A percentile compares a stretch with the other conserved stretches of the same genome.
phyloP scores from a whole-genome alignment of 1,139 yeast species.

The Pichia sp. region DNA sequence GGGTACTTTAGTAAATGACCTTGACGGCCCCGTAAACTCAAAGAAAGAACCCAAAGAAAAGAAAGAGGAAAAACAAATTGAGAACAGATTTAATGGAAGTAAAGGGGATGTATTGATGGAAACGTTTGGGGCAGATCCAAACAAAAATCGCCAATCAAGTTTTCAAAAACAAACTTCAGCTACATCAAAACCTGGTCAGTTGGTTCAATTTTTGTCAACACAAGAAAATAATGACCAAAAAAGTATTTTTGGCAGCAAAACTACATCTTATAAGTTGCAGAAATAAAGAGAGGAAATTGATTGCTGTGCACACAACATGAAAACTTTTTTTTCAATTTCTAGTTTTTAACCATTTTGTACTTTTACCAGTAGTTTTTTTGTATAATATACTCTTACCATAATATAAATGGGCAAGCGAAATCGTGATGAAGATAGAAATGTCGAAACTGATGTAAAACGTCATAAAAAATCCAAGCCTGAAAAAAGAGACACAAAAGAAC shows the following conservation, averaged over 20 bases:
- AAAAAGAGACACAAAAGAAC: slow-evolving; percentile 4
- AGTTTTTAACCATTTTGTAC: neutral
- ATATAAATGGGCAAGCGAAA: slow-evolving; percentile 7
- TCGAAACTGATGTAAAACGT: slow-evolving; percentile 8
- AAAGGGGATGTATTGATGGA: slow-evolving; percentile 21
- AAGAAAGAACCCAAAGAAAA: slow-evolving; percentile 32
- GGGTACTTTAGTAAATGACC: slow-evolving; percentile 14
- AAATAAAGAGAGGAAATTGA: neutral
- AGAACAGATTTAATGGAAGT: neutral
- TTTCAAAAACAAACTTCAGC: neutral
- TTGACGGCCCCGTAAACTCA: slow-evolving; percentile 31
- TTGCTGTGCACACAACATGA: slow-evolving; percentile 1
- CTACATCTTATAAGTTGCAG: slow-evolving; percentile 17
- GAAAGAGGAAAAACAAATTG: slow-evolving; percentile 25
- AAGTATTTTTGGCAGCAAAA: slow-evolving; percentile 28
- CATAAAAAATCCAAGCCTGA: neutral
- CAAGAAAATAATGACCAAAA: slow-evolving; percentile 19
- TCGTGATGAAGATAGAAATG: slow-evolving; percentile 1
- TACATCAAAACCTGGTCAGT: slow-evolving; percentile 16
- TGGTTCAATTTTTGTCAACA: slow-evolving; percentile 40
- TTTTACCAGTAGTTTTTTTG: neutral
- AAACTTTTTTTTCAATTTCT: slow-evolving; percentile 2
- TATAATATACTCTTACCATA: neutral
- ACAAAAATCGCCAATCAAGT: neutral
- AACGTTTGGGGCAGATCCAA: slow-evolving; percentile 20